Evolutionary conservation across 2,329 filamentous ascomycete genomes (phyloP).

Genomic region (Penicillium sp.): DNA sequence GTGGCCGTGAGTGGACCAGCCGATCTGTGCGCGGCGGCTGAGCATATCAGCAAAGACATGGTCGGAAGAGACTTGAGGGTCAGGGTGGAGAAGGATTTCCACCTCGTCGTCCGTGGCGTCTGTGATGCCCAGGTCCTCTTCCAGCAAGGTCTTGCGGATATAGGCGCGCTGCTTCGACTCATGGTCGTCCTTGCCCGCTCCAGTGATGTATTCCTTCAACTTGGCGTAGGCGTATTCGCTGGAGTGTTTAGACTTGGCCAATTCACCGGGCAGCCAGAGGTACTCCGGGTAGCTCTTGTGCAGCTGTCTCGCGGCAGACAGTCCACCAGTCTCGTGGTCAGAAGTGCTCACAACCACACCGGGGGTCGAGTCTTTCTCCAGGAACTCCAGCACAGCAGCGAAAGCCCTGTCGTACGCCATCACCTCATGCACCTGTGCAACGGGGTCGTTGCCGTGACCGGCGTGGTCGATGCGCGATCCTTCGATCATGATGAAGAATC

Average conservation of each 20-base stretch:
- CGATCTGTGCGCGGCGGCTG: constrained; percentile 80
- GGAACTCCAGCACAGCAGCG: constrained; percentile 76
- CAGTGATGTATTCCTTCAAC: constrained; percentile 60
- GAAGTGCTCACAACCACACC: constrained; percentile 85
- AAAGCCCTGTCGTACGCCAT: constrained; percentile 93
- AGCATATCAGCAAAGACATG: constrained; percentile 79
- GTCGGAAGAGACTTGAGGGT: constrained; percentile 54
- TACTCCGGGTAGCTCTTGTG: constrained; percentile 51
- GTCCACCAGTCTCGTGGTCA: constrained; percentile 93
- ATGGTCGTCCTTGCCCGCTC: constrained; percentile 32
- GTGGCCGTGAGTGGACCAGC: constrained; percentile 94
- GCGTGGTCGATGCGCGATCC: constrained; percentile 95
- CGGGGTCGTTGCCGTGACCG: constrained; percentile 80
- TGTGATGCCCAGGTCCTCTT: constrained; percentile 70
- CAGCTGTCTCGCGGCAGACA: constrained; percentile 74
- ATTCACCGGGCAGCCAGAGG: constrained; percentile 78
- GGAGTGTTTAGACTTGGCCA: constrained; percentile 75
- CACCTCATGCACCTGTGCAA: constrained; percentile 84
- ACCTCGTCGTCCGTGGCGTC: constrained; percentile 74
- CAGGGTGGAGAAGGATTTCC: constrained; percentile 57
- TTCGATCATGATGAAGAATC: constrained; percentile 99
- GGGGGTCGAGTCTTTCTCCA: constrained; percentile 67
- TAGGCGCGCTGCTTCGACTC: constrained; percentile 57
- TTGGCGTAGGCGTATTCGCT: constrained; percentile 67
- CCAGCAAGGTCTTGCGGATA: constrained; percentile 66